Evolutionary conservation across 176 grass and related monocot genomes (phyloP).

Genomic region (Juncus inflexus): DNA sequence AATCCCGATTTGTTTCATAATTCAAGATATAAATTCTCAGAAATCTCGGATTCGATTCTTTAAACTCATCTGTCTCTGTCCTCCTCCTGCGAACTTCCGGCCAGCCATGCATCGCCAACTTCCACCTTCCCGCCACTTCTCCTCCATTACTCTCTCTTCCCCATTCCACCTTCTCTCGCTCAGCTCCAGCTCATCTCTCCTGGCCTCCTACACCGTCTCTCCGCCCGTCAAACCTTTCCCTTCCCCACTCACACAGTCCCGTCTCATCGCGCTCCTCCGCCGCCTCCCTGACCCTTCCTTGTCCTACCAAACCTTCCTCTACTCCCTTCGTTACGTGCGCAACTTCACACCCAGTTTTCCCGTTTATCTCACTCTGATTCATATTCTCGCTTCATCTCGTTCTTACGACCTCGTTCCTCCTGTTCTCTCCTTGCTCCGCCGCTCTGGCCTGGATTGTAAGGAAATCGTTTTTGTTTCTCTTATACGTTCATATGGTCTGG

Average conservation of each 20-base stretch:
- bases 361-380: conserved; percentile 26
- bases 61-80: no score
- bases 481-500: conserved; percentile 32
- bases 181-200: conserved; percentile 15
- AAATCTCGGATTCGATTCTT: no score
- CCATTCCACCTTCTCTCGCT: conserved; percentile 24
- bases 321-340: conserved; percentile 22
- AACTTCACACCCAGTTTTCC: conserved; percentile 22
- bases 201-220: conserved; percentile 27
- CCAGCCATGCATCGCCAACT: not conserved
- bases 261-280: conserved; percentile 30
- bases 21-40: no score
- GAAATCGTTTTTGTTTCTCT: conserved; percentile 54
- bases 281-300: conserved; percentile 9
- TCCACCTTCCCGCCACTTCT: not conserved
- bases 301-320: conserved; percentile 24
- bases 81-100: no score
- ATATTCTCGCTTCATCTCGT: conserved; percentile 20
- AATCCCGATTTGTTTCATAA: no score
- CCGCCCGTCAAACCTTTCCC: conserved; percentile 34
- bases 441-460: conserved; percentile 34
- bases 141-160: conserved; percentile 2
- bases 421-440: conserved; percentile 47
- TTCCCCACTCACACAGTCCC: conserved; percentile 15
- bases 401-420: conserved; percentile 30